phyloP scores from a whole-genome alignment of 1,284 basidiomycete species.

The Exsudoporus floridanus region DNA sequence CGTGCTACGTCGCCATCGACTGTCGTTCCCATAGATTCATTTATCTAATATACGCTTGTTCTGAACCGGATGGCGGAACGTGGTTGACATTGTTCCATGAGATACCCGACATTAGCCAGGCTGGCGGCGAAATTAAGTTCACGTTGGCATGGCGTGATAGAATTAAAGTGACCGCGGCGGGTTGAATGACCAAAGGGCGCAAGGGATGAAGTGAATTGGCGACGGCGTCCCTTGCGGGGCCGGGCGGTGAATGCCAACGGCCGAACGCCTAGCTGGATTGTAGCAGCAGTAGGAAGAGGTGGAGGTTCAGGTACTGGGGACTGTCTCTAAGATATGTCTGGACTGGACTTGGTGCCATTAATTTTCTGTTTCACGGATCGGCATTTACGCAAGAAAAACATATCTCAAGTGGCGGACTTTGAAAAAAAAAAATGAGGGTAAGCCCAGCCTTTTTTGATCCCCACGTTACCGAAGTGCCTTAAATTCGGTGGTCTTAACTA shows the following conservation, averaged over 20 bases:
- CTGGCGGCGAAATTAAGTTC: slow-evolving; percentile 10
- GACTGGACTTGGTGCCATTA: not conserved
- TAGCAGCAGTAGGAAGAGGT: too few species aligned
- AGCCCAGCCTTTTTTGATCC: slow-evolving; percentile 58
- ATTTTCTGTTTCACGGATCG: slow-evolving; percentile 21
- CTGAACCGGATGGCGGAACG: too few species aligned
- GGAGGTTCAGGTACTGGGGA: too few species aligned
- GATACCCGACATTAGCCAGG: slow-evolving; percentile 3
- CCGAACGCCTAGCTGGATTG: slow-evolving; percentile 9
- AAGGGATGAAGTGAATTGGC: slow-evolving; percentile 28
- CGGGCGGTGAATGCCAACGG: slow-evolving; percentile 5
- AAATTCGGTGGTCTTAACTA: slow-evolving; percentile 37
- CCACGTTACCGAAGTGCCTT: slow-evolving; percentile 42
- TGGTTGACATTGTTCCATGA: not conserved
- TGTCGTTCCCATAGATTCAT: slow-evolving; percentile 24
- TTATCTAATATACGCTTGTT: slow-evolving; percentile 16
- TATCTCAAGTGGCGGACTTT: slow-evolving; percentile 36
- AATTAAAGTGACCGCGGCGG: slow-evolving; percentile 6
- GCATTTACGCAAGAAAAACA: slow-evolving; percentile 30
- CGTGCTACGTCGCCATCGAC: slow-evolving; percentile 16
- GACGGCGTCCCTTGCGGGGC: slow-evolving; percentile 17
- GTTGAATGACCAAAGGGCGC: slow-evolving; percentile 19
- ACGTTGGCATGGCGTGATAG: slow-evolving; percentile 15
- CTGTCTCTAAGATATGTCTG: not conserved
- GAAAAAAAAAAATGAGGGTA: slow-evolving; percentile 52